Evolutionary conservation across 768 basidiomycete genomes (phyloP), one percentile per base, ranked within the genome.

Genomic region (Boletus sp.): DNA sequence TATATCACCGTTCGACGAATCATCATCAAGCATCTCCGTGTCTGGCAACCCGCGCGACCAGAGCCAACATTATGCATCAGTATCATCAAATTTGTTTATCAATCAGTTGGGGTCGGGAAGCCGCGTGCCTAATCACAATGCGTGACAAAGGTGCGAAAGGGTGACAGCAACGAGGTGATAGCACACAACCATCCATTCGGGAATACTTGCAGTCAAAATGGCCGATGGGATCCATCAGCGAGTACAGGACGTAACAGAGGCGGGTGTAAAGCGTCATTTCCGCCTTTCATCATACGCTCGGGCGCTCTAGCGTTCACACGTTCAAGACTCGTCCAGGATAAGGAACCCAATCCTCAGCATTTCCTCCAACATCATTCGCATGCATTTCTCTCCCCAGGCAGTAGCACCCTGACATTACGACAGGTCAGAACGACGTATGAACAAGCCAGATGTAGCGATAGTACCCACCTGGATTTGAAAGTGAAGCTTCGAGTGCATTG

Each of bases 321-420:
- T n/a, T n/a, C 33, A 47, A 29, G 47, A 17, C 1, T 55, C 41
- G 7, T 53, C 53, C 17, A 51, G n/a, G 15, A 61, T 30, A n/a
- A 64, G 63, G 6, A 29, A 21, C 5, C 30, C 62, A 13, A 64
- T 61, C 21, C 62, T 57, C 15, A 60, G 13, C 0, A 25, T 64
- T 33, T 64, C 62, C 6, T 64, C 53, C 4, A 64, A 43, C 46
- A 64, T 3, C 17, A 33, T 49, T 29, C 47, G 51, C 1, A 62
- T 62, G 25, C 48, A 53, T 33, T 61, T 59, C 35, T 61, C 59
- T 29, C 62, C 62, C 62, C 62, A 64, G 5, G 59, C 62, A 15
- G 59, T 53, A 23, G 59, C 53, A 7, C 59, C 62, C 62, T 64
- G n/a, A 35, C 38, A 47, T 43, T 10, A 30, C 17, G 9, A 37